Conservation (phyloP, 2,329 filamentous ascomycete species). For the Cytospora piceicola region DNA sequence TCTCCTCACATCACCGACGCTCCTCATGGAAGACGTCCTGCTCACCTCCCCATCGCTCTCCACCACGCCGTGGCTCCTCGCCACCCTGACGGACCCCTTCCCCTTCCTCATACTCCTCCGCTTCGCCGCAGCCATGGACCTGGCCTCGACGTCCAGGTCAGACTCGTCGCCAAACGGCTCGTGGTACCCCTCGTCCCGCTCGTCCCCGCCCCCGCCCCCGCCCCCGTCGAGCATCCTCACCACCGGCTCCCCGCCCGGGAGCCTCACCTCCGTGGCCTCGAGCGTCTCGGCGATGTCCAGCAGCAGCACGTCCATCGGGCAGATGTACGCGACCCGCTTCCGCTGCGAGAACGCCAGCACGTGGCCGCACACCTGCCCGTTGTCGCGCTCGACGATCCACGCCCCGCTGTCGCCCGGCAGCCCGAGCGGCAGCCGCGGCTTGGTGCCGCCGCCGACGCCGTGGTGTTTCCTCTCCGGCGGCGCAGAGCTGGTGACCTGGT, state of each 20-base stretch:
- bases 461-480: conserved; percentile 27
- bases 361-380: conserved; percentile 85
- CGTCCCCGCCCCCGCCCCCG: conserved; percentile 47
- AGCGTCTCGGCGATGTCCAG: conserved; percentile 83
- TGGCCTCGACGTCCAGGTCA: conserved; percentile 19
- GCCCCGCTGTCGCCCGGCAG: conserved; percentile 91
- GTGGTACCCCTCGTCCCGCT: conserved; percentile 66
- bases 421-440: conserved; percentile 50
- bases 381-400: conserved; percentile 82
- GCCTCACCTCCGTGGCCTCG: conserved; percentile 68
- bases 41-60: conserved; percentile 1
- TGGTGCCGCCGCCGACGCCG: conserved; percentile 28
- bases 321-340: conserved; percentile 86
- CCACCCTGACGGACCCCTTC: conserved; percentile 24
- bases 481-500: conserved; percentile 56
- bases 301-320: conserved; percentile 89
- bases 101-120: conserved; percentile 28
- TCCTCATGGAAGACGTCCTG: conserved; percentile 13
- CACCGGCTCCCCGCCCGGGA: conserved; percentile 64
- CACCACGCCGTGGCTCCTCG: not conserved
- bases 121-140: conserved; percentile 29
- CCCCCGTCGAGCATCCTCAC: conserved; percentile 42
- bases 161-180: conserved; percentile 45
- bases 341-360: conserved; percentile 85
- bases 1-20: not conserved